phyloP scores from a whole-genome alignment of 768 basidiomycete species.

The Rhodotorula paludigena region DNA sequence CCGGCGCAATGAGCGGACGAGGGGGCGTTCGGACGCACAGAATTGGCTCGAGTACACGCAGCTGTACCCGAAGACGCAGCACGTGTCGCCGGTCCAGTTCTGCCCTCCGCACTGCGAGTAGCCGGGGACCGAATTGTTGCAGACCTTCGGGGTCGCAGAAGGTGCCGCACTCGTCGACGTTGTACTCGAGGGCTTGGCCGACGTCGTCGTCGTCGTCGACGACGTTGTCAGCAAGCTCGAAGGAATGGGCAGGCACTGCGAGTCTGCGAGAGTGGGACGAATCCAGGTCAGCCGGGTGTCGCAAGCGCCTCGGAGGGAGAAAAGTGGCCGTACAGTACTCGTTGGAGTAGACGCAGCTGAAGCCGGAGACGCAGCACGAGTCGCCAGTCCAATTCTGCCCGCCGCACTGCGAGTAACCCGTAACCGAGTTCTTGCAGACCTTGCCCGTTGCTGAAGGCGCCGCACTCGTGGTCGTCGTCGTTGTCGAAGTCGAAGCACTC shows the following conservation, averaged over 20 bases:
- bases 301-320: not conserved
- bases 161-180: not conserved
- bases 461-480: too few species aligned
- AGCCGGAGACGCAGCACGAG: constrained; percentile 7
- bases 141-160: not conserved
- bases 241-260: not conserved
- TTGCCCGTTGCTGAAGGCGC: too few species aligned
- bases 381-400: not conserved
- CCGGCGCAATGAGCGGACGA: too few species aligned
- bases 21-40: not conserved
- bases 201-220: too few species aligned
- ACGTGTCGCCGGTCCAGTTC: not conserved
- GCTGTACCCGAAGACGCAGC: constrained; percentile 3
- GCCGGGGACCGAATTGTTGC: too few species aligned
- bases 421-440: not conserved
- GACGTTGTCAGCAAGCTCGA: not conserved
- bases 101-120: constrained; percentile 7
- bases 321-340: not conserved
- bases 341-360: not conserved
- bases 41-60: not conserved
- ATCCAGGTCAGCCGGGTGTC: not conserved
- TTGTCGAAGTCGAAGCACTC: too few species aligned
- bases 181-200: not conserved
- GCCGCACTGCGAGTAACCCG: not conserved
- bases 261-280: not conserved